Percentiles rank a stretch among this genome's conserved stretches.
These are phyloP conservation scores for Kodamaea sagamina DNA, from an alignment of 805 yeast species.

Conservation along the genomic window DNA sequence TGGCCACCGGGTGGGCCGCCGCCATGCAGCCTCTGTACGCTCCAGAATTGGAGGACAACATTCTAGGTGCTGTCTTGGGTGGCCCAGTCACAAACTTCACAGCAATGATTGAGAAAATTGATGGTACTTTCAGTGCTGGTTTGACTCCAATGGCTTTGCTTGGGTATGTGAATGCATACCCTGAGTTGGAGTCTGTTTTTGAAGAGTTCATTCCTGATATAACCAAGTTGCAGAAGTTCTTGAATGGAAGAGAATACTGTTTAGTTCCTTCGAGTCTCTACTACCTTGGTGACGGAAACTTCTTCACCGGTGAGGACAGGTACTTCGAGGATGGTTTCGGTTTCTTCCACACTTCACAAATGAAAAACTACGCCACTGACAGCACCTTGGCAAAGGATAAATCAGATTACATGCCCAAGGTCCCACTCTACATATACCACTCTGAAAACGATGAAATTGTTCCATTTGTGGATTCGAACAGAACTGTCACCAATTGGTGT, in stretches of 20 bases:
- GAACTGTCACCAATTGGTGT: constrained; percentile 16
- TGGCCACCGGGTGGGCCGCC: constrained; percentile 42
- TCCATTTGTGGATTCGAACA: constrained; percentile 9
- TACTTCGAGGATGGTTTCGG: constrained; percentile 20
- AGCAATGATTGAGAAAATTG: constrained; percentile 24
- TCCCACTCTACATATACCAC: constrained; percentile 17
- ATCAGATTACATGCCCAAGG: constrained; percentile 14
- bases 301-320: constrained; percentile 17
- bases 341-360: constrained; percentile 17
- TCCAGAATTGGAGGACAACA: constrained; percentile 26
- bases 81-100: constrained; percentile 39
- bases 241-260: constrained; percentile 1
- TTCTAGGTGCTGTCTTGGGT: constrained; percentile 37
- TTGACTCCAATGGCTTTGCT: constrained; percentile 30
- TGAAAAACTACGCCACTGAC: constrained; percentile 17
- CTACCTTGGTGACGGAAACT: background rate
- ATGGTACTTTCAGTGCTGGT: constrained; percentile 28
- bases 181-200: constrained; percentile 18
- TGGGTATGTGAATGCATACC: constrained; percentile 36
- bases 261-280: background rate
- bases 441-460: constrained; percentile 15
- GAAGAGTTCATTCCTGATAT: constrained; percentile 1
- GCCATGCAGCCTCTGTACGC: constrained; percentile 39
- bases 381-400: constrained; percentile 24
- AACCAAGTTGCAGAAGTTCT: constrained; percentile 2